Percentiles rank a stretch among this genome's conserved stretches.
phyloP scores from a whole-genome alignment of 1,284 basidiomycete genomes.

The Pyrrhoderma noxium region DNA sequence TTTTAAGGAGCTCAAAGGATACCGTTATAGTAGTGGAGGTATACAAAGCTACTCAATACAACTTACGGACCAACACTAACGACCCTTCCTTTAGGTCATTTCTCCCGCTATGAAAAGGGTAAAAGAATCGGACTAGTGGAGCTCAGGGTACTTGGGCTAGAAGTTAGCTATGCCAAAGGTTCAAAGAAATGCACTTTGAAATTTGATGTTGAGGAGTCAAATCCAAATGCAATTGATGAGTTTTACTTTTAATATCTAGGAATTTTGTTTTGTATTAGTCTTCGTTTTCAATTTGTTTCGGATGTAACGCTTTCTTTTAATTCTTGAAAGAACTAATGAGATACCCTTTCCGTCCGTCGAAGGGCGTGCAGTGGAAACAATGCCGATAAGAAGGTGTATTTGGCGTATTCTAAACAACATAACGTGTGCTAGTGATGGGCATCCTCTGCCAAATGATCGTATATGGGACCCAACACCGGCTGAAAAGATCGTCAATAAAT shows the following conservation, averaged over 20 bases:
- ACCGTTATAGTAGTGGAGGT: constrained; percentile 27
- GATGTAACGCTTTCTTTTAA: neutral
- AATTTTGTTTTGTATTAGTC: neutral
- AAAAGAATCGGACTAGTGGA: constrained; percentile 29
- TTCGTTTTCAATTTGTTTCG: neutral
- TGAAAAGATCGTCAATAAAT: neutral
- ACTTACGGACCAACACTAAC: constrained; percentile 20
- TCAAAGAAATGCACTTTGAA: constrained; percentile 36
- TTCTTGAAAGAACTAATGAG: neutral
- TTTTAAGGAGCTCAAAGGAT: constrained; percentile 32
- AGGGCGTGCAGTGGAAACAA: neutral
- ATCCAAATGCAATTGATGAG: constrained; percentile 6
- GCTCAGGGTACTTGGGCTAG: constrained; percentile 27
- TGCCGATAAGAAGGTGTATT: neutral
- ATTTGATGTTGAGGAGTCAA: constrained; percentile 29
- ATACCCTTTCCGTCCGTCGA: neutral
- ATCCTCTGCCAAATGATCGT: constrained; percentile 19
- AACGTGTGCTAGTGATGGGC: constrained; percentile 14
- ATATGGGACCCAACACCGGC: constrained; percentile 21
- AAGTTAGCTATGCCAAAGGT: constrained; percentile 36
- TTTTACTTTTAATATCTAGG: neutral
- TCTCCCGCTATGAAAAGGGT: constrained; percentile 28
- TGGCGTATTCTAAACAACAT: neutral
- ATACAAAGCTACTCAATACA: neutral
- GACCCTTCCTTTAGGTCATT: constrained; percentile 1